These are phyloP conservation scores for Coemansia sp. DNA, from an alignment of 192 early-diverging fungal genomes.

Conservation along the genomic window DNA sequence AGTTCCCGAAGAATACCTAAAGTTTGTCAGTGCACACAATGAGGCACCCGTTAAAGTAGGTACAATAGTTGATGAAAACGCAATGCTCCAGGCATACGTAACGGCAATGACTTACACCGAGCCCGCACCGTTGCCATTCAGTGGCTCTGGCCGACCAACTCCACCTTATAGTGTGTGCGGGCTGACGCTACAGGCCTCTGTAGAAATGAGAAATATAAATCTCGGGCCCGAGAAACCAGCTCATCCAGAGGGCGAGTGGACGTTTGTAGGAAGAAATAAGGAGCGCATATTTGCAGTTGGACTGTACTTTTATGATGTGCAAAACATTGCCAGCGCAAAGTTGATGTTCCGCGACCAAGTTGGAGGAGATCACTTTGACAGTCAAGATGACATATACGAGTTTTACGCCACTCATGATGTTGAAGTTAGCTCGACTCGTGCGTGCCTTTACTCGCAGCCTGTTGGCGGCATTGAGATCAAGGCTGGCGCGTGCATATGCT, in stretches of 20 bases:
- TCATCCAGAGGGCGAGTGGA: slow-evolving; percentile 63
- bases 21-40: too few relatives aligned
- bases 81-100: too few relatives aligned
- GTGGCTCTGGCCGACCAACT: slow-evolving; percentile 20
- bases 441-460: too few relatives aligned
- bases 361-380: background rate
- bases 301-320: slow-evolving; percentile 68
- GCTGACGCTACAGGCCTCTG: slow-evolving; percentile 60
- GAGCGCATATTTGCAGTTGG: slow-evolving; percentile 75
- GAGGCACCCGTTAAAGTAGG: too few relatives aligned
- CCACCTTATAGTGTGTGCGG: slow-evolving; percentile 37
- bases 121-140: slow-evolving; percentile 31
- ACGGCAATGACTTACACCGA: slow-evolving; percentile 18
- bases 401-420: background rate
- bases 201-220: slow-evolving; percentile 68
- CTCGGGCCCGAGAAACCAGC: slow-evolving; percentile 65
- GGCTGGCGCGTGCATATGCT: too few relatives aligned
- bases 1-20: too few relatives aligned
- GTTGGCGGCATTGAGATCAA: too few relatives aligned
- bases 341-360: background rate
- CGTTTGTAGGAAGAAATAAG: slow-evolving; percentile 68
- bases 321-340: slow-evolving; percentile 59
- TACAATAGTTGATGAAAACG: too few relatives aligned
- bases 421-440: background rate
- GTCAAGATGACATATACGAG: background rate